phyloP scores from a whole-genome alignment of 257 asterid genomes.

The Leonotis leonurus region DNA sequence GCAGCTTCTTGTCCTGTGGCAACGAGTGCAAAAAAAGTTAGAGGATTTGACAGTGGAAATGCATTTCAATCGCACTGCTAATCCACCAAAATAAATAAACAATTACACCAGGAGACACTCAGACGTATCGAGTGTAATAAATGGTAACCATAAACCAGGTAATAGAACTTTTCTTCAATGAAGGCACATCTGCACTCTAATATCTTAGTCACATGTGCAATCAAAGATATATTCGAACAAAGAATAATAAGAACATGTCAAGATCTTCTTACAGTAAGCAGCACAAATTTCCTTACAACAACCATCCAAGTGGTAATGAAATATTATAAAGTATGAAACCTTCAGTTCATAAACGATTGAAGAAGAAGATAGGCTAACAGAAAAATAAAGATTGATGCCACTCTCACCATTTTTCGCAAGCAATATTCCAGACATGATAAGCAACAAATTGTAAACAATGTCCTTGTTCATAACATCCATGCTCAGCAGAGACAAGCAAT shows the following conservation, averaged over 20 bases:
- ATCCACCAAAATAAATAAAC: neutral
- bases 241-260: neutral
- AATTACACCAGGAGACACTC: neutral
- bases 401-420: slow-evolving; percentile 65
- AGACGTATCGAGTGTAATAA: neutral
- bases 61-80: neutral
- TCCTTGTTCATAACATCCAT: slow-evolving; percentile 52
- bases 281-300: neutral
- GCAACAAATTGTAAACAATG: slow-evolving; percentile 51
- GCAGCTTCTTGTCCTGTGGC: slow-evolving; percentile 68
- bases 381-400: neutral
- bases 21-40: slow-evolving; percentile 6
- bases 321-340: neutral
- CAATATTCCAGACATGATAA: slow-evolving; percentile 74
- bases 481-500: slow-evolving; percentile 54
- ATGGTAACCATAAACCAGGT: neutral
- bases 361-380: neutral
- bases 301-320: neutral
- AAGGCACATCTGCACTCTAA: neutral
- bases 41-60: slow-evolving; percentile 3
- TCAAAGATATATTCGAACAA: neutral
- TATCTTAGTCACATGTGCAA: neutral
- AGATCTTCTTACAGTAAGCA: neutral
- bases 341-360: neutral
- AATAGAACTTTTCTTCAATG: neutral